Conservation (phyloP, 768 basidiomycete genomes). For the Amanita muscaria region DNA sequence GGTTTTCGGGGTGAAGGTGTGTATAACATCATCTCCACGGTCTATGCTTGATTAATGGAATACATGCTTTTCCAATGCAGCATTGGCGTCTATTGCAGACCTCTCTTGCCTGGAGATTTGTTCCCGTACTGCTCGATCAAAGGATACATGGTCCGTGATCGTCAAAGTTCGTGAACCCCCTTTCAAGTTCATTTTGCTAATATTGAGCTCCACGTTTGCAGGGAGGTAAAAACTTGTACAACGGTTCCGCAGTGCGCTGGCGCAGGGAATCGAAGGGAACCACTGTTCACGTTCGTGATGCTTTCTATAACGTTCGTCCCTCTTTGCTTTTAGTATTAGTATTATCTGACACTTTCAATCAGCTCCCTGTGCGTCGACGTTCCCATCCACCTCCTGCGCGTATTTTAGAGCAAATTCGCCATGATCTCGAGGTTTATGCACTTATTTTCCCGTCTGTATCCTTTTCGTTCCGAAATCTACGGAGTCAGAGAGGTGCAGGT, state of each 20-base stretch:
- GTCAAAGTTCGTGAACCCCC: constrained; percentile 47
- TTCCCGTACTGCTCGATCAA: constrained; percentile 56
- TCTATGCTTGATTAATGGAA: background rate
- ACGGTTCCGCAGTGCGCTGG: constrained; percentile 70
- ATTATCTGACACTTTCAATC: constrained; percentile 8
- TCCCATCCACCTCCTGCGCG: constrained; percentile 54
- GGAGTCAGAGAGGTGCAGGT: constrained; percentile 26
- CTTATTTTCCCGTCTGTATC: constrained; percentile 63
- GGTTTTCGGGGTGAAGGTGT: constrained; percentile 93
- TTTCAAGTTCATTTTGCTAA: background rate
- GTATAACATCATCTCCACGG: background rate
- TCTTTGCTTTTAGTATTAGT: constrained; percentile 1
- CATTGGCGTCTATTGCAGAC: constrained; percentile 76
- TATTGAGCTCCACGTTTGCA: constrained; percentile 19
- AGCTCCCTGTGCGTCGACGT: constrained; percentile 77
- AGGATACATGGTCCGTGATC: constrained; percentile 68
- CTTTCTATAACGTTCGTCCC: constrained; percentile 72
- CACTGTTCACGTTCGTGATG: constrained; percentile 75
- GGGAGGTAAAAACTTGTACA: constrained; percentile 61
- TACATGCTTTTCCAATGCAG: constrained; percentile 29
- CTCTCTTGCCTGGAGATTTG: constrained; percentile 75
- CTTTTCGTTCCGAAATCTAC: constrained; percentile 58
- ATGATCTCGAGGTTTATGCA: constrained; percentile 65
- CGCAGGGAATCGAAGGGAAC: constrained; percentile 69
- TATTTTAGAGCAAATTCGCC: constrained; percentile 59